These are phyloP conservation scores for Podospora bellae-mahoneyi DNA, from an alignment of 495 filamentous ascomycete species.

Conservation along the genomic window DNA sequence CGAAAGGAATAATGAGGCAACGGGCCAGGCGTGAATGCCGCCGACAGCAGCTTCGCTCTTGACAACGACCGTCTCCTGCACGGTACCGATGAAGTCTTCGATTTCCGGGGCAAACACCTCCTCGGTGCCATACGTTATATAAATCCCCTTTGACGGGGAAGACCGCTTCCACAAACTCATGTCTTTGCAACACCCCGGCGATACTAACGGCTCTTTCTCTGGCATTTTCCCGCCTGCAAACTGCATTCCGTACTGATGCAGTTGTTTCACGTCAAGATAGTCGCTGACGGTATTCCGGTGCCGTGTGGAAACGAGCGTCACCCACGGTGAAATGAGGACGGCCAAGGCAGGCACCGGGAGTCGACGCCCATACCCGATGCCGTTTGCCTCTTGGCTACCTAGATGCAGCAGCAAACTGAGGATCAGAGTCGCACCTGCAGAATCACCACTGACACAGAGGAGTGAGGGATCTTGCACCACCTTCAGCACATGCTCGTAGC, in stretches of 20 bases:
- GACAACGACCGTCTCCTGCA: conserved; percentile 45
- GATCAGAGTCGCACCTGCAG: conserved; percentile 67
- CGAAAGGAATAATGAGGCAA: conserved; percentile 65
- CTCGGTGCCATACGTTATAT: conserved; percentile 64
- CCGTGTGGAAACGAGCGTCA: conserved; percentile 52
- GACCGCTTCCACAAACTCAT: conserved; percentile 59
- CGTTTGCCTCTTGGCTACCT: conserved; percentile 27
- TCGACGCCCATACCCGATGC: conserved; percentile 15
- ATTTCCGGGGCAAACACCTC: conserved; percentile 69
- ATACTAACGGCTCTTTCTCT: conserved; percentile 54
- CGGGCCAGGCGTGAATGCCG: conserved; percentile 75
- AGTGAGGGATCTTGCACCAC: conserved; percentile 49
- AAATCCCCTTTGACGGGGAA: conserved; percentile 55
- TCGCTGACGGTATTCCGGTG: conserved; percentile 59
- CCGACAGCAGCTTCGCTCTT: conserved; percentile 51
- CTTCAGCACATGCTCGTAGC: conserved; percentile 63
- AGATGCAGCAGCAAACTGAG: conserved; percentile 63
- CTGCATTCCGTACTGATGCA: conserved; percentile 61
- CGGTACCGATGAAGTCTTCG: conserved; percentile 45
- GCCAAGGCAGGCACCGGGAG: conserved; percentile 47
- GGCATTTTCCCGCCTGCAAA: conserved; percentile 54
- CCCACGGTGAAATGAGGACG: conserved; percentile 59
- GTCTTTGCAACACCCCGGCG: conserved; percentile 65
- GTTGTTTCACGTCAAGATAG: conserved; percentile 52
- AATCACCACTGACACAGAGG: conserved; percentile 68